Conservation (phyloP, 208 protist genomes). For the Novymonas esmeraldas region DNA sequence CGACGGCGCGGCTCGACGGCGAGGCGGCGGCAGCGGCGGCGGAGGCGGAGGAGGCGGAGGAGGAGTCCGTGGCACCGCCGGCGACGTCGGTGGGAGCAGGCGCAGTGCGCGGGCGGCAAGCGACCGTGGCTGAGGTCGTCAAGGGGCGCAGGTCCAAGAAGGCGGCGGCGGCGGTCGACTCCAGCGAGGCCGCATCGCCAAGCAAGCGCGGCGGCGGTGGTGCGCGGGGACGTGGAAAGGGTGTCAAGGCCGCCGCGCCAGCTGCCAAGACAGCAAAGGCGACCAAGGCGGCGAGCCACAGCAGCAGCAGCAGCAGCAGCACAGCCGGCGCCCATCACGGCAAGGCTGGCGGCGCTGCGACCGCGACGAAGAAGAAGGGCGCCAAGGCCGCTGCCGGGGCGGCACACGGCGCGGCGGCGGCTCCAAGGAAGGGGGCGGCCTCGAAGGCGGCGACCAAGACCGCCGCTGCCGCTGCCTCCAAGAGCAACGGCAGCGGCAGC, state of each 20-base stretch:
- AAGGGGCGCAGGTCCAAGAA: slow-evolving; percentile 24
- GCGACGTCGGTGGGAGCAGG: slow-evolving; percentile 1
- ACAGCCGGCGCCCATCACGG: neutral
- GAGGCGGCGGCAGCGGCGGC: neutral
- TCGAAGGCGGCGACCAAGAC: slow-evolving; percentile 41
- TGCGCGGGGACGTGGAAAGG: slow-evolving; percentile 1
- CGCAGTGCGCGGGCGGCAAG: slow-evolving; percentile 18
- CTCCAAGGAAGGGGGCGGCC: slow-evolving; percentile 9
- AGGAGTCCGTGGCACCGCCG: neutral
- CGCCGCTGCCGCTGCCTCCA: neutral
- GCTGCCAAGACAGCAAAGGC: slow-evolving; percentile 7
- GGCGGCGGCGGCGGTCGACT: slow-evolving; percentile 12
- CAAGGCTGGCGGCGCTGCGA: neutral
- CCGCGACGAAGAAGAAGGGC: slow-evolving; percentile 13
- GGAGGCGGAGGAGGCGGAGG: slow-evolving; percentile 5
- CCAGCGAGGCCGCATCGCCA: neutral
- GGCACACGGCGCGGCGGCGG: slow-evolving; percentile 1
- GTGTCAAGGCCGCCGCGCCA: slow-evolving; percentile 1
- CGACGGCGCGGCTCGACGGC: slow-evolving; percentile 33
- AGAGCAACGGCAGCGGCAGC: slow-evolving; percentile 14
- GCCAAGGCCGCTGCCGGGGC: slow-evolving; percentile 11
- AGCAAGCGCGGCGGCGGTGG: slow-evolving; percentile 5
- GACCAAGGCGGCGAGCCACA: slow-evolving; percentile 11
- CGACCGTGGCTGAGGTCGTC: slow-evolving; percentile 24
- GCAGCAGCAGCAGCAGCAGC: neutral